phyloP scores from a whole-genome alignment of 202 grass and related monocot genomes.

The Panicum hallii region DNA sequence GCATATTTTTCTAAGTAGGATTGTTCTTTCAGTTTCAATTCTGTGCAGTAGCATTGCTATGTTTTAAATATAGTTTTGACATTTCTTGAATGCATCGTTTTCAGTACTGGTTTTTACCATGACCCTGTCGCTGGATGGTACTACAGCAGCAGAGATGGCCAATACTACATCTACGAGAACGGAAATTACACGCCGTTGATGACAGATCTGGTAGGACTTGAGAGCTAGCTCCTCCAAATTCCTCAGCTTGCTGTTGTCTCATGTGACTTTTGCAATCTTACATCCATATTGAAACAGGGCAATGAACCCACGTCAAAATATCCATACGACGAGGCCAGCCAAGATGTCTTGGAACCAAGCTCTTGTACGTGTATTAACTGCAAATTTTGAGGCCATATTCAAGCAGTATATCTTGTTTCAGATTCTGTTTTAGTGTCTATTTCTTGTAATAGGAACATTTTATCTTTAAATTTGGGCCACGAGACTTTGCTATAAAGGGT shows the following conservation, averaged over 20 bases:
- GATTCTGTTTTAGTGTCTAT: neutral
- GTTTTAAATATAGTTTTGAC: neutral
- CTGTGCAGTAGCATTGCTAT: neutral
- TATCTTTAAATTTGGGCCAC: conserved; percentile 7
- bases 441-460: conserved; percentile 5
- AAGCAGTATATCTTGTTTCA: neutral
- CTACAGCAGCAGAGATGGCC: conserved; percentile 76
- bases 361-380: conserved; percentile 48
- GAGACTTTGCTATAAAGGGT: neutral
- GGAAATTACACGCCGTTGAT: conserved; percentile 58
- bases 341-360: conserved; percentile 45
- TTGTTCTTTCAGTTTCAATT: neutral
- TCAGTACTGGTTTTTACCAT: conserved; percentile 93
- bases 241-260: neutral
- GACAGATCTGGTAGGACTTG: conserved; percentile 38
- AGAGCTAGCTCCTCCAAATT: conserved; percentile 13
- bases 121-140: conserved; percentile 84
- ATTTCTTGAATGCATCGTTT: conserved; percentile 44
- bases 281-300: conserved; percentile 48
- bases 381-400: conserved; percentile 15
- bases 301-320: conserved; percentile 38
- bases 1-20: neutral
- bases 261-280: conserved; percentile 32
- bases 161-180: conserved; percentile 73
- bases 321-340: conserved; percentile 43